Conservation (phyloP, 768 basidiomycete species). For the Boletus sensibilis region DNA sequence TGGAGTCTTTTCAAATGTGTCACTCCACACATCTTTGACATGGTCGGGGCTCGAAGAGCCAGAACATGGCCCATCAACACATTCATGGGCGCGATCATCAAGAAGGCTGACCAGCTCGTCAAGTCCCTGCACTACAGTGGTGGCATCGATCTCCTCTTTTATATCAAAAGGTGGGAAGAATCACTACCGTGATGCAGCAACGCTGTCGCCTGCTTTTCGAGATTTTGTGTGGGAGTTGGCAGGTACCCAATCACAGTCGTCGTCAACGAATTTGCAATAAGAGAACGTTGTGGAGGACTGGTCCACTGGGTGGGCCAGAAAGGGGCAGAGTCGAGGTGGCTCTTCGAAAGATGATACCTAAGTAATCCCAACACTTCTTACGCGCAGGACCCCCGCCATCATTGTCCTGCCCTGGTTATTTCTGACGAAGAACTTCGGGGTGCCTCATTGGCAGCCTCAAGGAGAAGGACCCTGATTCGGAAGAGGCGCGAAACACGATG, state of each 20-base stretch:
- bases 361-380: background rate
- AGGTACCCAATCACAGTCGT: slow-evolving; percentile 6
- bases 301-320: slow-evolving; percentile 8
- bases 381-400: background rate
- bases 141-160: slow-evolving; percentile 15
- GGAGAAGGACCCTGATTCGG: background rate
- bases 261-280: background rate
- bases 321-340: background rate
- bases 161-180: background rate
- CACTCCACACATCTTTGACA: slow-evolving; percentile 4
- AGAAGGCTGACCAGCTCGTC: slow-evolving; percentile 9
- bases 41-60: slow-evolving; percentile 10
- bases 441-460: too few relatives aligned
- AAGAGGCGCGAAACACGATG: background rate
- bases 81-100: slow-evolving; percentile 1
- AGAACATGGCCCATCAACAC: background rate
- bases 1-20: too few relatives aligned
- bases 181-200: slow-evolving; percentile 1
- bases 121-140: background rate
- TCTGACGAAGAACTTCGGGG: background rate
- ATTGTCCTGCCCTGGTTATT: background rate
- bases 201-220: slow-evolving; percentile 10
- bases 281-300: slow-evolving; percentile 3
- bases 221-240: background rate
- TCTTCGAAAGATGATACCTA: background rate